Percentiles rank a stretch among this genome's conserved stretches.
These are phyloP conservation scores for Ceratobasidium sp. DNA, from an alignment of 1,284 basidiomycete genomes.

Conservation along the genomic window DNA sequence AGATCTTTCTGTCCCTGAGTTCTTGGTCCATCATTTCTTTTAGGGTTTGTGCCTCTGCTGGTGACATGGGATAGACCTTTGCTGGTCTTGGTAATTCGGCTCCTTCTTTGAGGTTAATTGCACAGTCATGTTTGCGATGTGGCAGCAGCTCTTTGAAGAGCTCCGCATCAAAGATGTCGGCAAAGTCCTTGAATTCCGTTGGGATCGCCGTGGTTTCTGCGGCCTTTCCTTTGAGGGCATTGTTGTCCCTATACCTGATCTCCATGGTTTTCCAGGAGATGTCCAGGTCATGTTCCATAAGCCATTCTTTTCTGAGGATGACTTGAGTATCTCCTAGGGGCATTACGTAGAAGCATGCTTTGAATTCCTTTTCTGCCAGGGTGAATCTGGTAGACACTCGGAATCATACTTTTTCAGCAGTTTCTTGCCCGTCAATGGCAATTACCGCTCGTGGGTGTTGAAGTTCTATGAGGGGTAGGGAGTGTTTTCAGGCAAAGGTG, in stretches of 20 bases:
- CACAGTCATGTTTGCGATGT: conserved; percentile 42
- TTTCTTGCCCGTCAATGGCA: not conserved
- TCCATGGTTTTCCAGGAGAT: conserved; percentile 38
- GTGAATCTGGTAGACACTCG: too few species aligned
- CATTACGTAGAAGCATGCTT: not conserved
- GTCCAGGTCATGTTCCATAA: conserved; percentile 35
- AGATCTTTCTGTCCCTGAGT: conserved; percentile 26
- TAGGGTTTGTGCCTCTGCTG: conserved; percentile 27
- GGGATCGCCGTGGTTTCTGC: conserved; percentile 14
- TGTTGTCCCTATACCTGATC: not conserved
- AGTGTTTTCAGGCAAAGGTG: not conserved
- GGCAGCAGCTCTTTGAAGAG: conserved; percentile 34
- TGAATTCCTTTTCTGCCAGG: not conserved
- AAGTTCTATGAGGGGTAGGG: not conserved
- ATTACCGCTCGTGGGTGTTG: not conserved
- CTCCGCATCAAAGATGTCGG: conserved; percentile 41
- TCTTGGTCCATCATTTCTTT: conserved; percentile 22
- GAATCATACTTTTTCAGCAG: not conserved
- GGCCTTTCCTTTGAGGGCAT: not conserved
- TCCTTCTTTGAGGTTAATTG: conserved; percentile 33
- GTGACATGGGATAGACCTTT: conserved; percentile 24
- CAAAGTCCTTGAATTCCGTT: conserved; percentile 40
- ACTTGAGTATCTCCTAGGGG: conserved; percentile 9
- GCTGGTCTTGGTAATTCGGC: not conserved
- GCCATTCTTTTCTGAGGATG: conserved; percentile 44